Evolutionary conservation across 2,329 filamentous ascomycete species (phyloP), one percentile per base, ranked within the genome.

Genomic region (Venturia pyrina): DNA sequence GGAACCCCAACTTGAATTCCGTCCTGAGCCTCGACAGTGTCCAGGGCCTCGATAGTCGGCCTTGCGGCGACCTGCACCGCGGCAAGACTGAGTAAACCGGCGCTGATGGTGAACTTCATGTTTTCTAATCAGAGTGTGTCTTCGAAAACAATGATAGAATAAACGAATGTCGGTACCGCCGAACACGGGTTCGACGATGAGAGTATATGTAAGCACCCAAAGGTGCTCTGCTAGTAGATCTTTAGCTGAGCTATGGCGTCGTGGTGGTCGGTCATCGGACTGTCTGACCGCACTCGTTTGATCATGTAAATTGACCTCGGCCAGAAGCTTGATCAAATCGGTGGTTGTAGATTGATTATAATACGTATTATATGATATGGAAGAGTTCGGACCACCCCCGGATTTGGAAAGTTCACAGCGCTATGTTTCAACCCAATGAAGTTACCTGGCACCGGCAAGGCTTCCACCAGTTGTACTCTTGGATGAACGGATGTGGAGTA

Each of bases 41-140:
- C 62, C 44, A 17, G 24, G 17, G 34, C 43, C 11, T 48, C 62
- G 5, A 24, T 11, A 1, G 32, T n/a, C 3, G 62, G 62, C 21
- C 53, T 53, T 7, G 62, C 62, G 21, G 32, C 21, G 62, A 40
- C 62, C 62, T 64, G 62, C 44, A 64, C 62, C 24, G 62, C 24
- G 6, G 62, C 62, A 37, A 64, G n/a, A 44, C 46, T n/a, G 24
- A 64, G 24, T 4, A 53, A 34, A 2, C 21, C n/a, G 44, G 62
- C 62, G 19, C 10, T n/a, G n/a, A 56, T 24, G 0, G 15, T 13
- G 21, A 53, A 64, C 32, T 56, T 64, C 62, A 64, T 64, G 17
- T 15, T 64, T 44, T 7, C 28, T 15, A 34, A 19, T n/a, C 21
- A 34, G 40, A 40, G 2, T 28, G 6, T 21, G 21, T 1, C 28